Conservation (phyloP, 2,329 filamentous ascomycete genomes). For the Mycosphaerella sp. region DNA sequence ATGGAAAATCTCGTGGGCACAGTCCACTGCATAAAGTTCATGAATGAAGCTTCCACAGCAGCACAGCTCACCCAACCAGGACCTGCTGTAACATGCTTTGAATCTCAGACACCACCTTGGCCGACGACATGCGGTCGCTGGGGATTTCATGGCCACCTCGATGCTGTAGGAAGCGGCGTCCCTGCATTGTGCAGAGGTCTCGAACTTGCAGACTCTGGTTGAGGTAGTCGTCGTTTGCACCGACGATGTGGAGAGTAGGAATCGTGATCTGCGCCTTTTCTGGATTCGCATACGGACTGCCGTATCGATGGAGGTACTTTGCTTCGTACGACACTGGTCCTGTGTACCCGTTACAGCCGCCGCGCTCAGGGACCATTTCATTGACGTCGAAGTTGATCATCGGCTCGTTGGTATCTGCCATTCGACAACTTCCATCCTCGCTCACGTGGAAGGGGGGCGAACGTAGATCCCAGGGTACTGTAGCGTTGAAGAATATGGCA, state of each 20-base stretch:
- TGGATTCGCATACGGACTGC: not conserved
- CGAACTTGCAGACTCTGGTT: not conserved
- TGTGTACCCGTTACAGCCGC: not conserved
- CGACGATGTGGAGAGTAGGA: constrained; percentile 5
- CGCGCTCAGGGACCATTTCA: not conserved
- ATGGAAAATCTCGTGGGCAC: no score
- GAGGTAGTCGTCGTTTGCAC: constrained; percentile 1
- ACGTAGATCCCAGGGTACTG: not conserved
- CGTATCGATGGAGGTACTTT: not conserved
- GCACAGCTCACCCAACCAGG: not conserved
- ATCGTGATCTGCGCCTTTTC: not conserved
- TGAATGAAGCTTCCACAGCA: no score
- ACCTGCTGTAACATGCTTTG: not conserved
- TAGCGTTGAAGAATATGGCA: constrained; percentile 5
- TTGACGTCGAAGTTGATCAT: constrained; percentile 1
- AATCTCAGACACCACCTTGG: not conserved
- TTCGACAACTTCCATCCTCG: not conserved
- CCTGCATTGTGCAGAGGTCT: not conserved
- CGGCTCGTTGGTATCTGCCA: constrained; percentile 1
- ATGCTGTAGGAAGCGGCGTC: not conserved
- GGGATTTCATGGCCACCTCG: not conserved
- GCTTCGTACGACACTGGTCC: not conserved
- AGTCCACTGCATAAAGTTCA: no score
- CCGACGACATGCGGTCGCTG: not conserved
- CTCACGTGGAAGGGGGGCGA: not conserved